These are phyloP conservation scores for Xylariaceae sp. DNA, from an alignment of 2,329 filamentous ascomycete species.

Conservation along the genomic window DNA sequence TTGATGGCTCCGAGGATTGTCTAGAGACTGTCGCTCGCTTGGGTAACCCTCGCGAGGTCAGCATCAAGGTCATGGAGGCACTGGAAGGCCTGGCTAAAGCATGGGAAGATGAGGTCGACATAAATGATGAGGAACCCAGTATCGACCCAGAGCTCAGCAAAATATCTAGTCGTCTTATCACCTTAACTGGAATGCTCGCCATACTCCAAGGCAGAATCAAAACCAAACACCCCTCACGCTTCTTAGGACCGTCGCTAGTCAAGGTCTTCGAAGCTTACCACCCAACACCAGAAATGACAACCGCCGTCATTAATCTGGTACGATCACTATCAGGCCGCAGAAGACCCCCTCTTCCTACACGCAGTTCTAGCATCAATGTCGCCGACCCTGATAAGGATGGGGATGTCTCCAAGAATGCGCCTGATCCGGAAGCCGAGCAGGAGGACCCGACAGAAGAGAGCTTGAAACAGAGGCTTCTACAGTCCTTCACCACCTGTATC, in stretches of 20 bases:
- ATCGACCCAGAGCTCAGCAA: slow-evolving; percentile 39
- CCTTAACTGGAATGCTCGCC: slow-evolving; percentile 73
- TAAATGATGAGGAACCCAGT: slow-evolving; percentile 48
- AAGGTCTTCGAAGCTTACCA: slow-evolving; percentile 72
- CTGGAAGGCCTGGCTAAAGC: slow-evolving; percentile 65
- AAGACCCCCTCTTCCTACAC: slow-evolving; percentile 66
- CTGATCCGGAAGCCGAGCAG: slow-evolving; percentile 67
- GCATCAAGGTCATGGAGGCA: slow-evolving; percentile 79
- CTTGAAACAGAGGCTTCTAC: slow-evolving; percentile 69
- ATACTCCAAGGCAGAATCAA: slow-evolving; percentile 77
- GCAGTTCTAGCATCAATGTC: slow-evolving; percentile 64
- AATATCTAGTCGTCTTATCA: slow-evolving; percentile 64
- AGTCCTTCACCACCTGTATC: slow-evolving; percentile 79
- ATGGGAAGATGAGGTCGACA: slow-evolving; percentile 48
- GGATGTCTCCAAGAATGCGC: slow-evolving; percentile 61
- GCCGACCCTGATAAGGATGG: slow-evolving; percentile 63
- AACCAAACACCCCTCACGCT: slow-evolving; percentile 79
- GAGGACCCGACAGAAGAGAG: slow-evolving; percentile 63
- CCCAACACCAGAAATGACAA: slow-evolving; percentile 70
- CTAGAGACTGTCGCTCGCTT: slow-evolving; percentile 76
- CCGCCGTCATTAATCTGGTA: slow-evolving; percentile 73
- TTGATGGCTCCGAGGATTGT: slow-evolving; percentile 73
- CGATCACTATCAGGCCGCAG: slow-evolving; percentile 72
- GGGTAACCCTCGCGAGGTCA: slow-evolving; percentile 82
- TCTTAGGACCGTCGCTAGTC: slow-evolving; percentile 77